phyloP scores from a whole-genome alignment of 495 filamentous ascomycete genomes.

The Tuber aestivum region DNA sequence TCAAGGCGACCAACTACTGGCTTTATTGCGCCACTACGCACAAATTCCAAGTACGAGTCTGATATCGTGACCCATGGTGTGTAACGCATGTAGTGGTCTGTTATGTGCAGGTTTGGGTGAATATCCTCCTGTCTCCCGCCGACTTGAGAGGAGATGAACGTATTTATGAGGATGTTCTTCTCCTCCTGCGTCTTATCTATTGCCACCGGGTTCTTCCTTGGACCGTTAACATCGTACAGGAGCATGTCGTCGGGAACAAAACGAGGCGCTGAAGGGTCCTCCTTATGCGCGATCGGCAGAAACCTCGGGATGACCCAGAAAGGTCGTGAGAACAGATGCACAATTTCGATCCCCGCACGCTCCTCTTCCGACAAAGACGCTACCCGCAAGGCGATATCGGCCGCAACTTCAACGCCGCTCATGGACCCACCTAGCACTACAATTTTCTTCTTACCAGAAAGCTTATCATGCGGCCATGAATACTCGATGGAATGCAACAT shows the following conservation, averaged over 20 bases:
- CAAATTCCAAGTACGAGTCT: slow-evolving; percentile 66
- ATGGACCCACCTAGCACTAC: slow-evolving; percentile 78
- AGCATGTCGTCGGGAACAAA: slow-evolving; percentile 69
- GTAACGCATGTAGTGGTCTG: slow-evolving; percentile 41
- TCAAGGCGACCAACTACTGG: slow-evolving; percentile 43
- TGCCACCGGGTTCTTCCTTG: slow-evolving; percentile 52
- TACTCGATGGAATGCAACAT: slow-evolving; percentile 27
- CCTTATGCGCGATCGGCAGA: slow-evolving; percentile 46
- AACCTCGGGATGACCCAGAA: slow-evolving; percentile 68
- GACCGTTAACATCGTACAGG: slow-evolving; percentile 63
- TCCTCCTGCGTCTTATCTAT: slow-evolving; percentile 56
- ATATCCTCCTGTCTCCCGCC: slow-evolving; percentile 60
- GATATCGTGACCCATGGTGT: slow-evolving; percentile 63
- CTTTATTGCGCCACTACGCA: slow-evolving; percentile 58
- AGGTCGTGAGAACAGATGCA: slow-evolving; percentile 64
- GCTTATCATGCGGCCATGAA: slow-evolving; percentile 45
- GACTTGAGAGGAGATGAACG: slow-evolving; percentile 52
- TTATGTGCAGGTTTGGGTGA: slow-evolving; percentile 45
- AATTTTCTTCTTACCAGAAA: slow-evolving; percentile 49
- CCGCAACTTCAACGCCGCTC: slow-evolving; percentile 72
- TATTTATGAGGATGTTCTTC: slow-evolving; percentile 50
- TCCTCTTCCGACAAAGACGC: slow-evolving; percentile 49
- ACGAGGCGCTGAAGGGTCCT: slow-evolving; percentile 40
- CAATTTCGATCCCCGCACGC: slow-evolving; percentile 48
- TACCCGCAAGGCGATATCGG: slow-evolving; percentile 62